phyloP scores from a whole-genome alignment of 2,329 filamentous ascomycete species.

The Dactylellina leptospora region DNA sequence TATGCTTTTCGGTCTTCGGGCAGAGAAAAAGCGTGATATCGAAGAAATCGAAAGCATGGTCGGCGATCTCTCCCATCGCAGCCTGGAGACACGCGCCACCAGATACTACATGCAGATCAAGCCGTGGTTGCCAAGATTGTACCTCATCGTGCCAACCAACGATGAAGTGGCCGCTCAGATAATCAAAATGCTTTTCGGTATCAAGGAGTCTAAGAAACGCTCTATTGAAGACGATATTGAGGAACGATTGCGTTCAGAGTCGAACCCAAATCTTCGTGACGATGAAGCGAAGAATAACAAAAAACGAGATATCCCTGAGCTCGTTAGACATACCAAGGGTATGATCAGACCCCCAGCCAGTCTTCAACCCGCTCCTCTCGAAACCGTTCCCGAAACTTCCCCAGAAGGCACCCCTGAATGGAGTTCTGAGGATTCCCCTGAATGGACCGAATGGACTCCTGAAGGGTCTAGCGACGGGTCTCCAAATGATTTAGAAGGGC shows the following conservation, averaged over 20 bases:
- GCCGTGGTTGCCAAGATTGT: background rate
- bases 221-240: background rate
- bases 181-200: background rate
- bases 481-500: too few species aligned
- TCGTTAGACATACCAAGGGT: too few species aligned
- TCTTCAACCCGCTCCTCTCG: too few species aligned
- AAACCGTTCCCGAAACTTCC: too few species aligned
- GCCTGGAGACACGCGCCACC: background rate
- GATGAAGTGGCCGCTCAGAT: background rate
- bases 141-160: background rate
- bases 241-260: background rate
- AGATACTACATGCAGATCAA: background rate
- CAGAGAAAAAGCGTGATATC: background rate
- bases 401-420: too few species aligned
- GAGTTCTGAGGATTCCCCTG: too few species aligned
- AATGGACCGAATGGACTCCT: too few species aligned
- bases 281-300: too few species aligned
- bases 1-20: background rate
- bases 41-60: background rate
- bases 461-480: too few species aligned
- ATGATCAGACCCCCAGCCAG: too few species aligned
- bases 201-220: background rate
- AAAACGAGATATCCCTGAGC: too few species aligned
- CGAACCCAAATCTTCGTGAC: background rate
- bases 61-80: background rate